Percentiles rank a stretch among this genome's conserved stretches.
Conservation (phyloP, 176 grass and related monocot genomes). For the Ensete ventricosum region DNA sequence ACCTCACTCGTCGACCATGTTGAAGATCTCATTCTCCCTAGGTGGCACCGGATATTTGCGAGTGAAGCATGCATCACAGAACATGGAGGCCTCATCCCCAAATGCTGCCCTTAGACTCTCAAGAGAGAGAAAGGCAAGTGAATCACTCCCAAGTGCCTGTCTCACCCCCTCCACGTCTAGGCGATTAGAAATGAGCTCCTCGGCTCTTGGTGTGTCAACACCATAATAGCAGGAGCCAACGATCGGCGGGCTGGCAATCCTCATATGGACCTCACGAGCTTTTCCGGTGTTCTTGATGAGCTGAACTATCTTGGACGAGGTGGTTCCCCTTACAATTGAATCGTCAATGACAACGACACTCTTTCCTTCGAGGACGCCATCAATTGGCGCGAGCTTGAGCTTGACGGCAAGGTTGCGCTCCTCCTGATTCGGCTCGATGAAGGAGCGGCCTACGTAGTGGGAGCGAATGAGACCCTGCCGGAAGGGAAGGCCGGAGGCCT, state of each 20-base stretch:
- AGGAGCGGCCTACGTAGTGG: constrained; percentile 83
- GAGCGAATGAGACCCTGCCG: constrained; percentile 84
- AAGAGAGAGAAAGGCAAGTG: constrained; percentile 74
- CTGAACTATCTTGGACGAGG: constrained; percentile 88
- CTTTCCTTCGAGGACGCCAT: constrained; percentile 64
- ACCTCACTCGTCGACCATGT: constrained; percentile 20
- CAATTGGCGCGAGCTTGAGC: constrained; percentile 77
- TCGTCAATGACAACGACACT: constrained; percentile 91
- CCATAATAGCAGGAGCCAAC: constrained; percentile 76
- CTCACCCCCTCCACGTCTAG: constrained; percentile 56
- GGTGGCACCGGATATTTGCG: constrained; percentile 61
- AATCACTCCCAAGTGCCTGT: constrained; percentile 58
- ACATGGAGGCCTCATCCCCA: constrained; percentile 44
- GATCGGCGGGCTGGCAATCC: constrained; percentile 79
- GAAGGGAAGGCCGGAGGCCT: constrained; percentile 61
- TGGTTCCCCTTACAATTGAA: constrained; percentile 85
- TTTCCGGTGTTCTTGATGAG: constrained; percentile 61
- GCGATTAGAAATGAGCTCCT: constrained; percentile 78
- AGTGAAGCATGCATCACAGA: constrained; percentile 86
- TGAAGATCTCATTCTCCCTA: constrained; percentile 25
- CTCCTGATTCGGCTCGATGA: constrained; percentile 80
- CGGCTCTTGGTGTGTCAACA: constrained; percentile 73
- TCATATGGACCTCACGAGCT: constrained; percentile 88
- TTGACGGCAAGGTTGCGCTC: constrained; percentile 86
- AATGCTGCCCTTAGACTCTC: constrained; percentile 58